phyloP scores from a whole-genome alignment of 352 stramenopile species.

The Hyaloperonospora brassicae region DNA sequence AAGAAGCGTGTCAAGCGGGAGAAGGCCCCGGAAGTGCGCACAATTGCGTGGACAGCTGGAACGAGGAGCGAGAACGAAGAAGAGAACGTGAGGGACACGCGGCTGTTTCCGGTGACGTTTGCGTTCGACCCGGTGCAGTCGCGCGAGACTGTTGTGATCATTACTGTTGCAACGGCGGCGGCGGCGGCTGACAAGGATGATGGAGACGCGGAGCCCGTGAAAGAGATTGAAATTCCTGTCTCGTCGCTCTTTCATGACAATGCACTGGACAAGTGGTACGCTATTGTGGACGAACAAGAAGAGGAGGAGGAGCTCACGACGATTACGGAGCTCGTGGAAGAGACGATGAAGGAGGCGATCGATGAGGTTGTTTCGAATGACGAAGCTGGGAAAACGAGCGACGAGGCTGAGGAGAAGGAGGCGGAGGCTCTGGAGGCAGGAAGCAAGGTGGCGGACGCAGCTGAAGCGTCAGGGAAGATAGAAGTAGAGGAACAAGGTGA shows the following conservation, averaged over 20 bases:
- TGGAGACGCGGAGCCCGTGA: slow-evolving; percentile 46
- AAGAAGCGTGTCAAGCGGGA: slow-evolving; percentile 56
- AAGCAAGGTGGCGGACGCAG: slow-evolving; percentile 9
- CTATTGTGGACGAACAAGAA: slow-evolving; percentile 39
- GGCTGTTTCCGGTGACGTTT: slow-evolving; percentile 55
- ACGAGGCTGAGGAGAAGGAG: slow-evolving; percentile 6
- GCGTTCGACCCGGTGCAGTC: slow-evolving; percentile 81
- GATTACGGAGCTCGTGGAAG: slow-evolving; percentile 27
- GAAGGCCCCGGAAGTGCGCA: slow-evolving; percentile 36
- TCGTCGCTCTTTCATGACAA: slow-evolving; percentile 61
- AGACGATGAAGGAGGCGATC: slow-evolving; percentile 15
- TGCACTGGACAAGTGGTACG: slow-evolving; percentile 64
- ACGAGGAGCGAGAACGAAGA: slow-evolving; percentile 6
- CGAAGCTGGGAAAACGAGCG: slow-evolving; percentile 2
- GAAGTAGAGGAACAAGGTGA: slow-evolving; percentile 2
- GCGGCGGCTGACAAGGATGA: slow-evolving; percentile 39
- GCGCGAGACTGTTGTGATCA: slow-evolving; percentile 65
- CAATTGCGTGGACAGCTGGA: slow-evolving; percentile 27
- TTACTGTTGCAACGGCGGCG: slow-evolving; percentile 52
- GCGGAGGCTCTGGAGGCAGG: slow-evolving; percentile 6
- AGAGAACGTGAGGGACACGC: slow-evolving; percentile 2
- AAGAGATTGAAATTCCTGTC: slow-evolving; percentile 73
- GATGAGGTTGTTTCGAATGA: slow-evolving; percentile 12
- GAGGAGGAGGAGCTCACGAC: slow-evolving; percentile 29
- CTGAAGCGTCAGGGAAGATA: slow-evolving; percentile 6